A percentile compares a stretch with the other conserved stretches of the same genome.
phyloP scores from a whole-genome alignment of 768 basidiomycete genomes.

The Pholiota conissans region DNA sequence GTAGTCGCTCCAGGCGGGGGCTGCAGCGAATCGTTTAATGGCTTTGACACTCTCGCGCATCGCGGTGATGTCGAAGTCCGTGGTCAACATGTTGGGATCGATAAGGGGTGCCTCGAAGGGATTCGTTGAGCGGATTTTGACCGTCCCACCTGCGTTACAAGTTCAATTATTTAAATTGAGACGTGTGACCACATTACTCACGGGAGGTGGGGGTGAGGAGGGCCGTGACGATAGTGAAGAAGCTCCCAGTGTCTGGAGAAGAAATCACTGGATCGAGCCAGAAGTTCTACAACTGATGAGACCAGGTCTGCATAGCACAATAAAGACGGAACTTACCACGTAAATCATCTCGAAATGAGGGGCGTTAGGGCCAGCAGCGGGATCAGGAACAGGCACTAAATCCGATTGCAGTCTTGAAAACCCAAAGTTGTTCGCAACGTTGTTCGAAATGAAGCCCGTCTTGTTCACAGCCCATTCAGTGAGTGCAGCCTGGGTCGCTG shows the following conservation, averaged over 20 bases:
- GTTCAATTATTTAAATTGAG: no score
- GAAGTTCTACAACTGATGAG: slow-evolving; percentile 13
- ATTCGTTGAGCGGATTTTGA: slow-evolving; percentile 39
- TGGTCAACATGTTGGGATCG: slow-evolving; percentile 43
- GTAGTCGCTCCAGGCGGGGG: slow-evolving; percentile 25
- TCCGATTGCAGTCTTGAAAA: slow-evolving; percentile 31
- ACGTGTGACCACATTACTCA: slow-evolving; percentile 14
- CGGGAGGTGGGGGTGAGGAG: slow-evolving; percentile 36
- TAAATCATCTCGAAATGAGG: slow-evolving; percentile 30
- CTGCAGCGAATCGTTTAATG: slow-evolving; percentile 21
- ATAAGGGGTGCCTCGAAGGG: slow-evolving; percentile 49
- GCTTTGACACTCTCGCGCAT: slow-evolving; percentile 21
- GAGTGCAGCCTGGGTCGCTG: slow-evolving; percentile 20
- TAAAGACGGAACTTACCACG: slow-evolving; percentile 28
- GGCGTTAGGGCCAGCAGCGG: slow-evolving; percentile 15
- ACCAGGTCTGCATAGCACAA: not conserved
- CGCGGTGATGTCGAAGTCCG: slow-evolving; percentile 24
- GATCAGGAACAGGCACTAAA: slow-evolving; percentile 19
- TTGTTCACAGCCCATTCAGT: slow-evolving; percentile 21
- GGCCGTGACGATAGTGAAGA: slow-evolving; percentile 26
- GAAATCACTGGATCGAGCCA: slow-evolving; percentile 13
- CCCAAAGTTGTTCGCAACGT: slow-evolving; percentile 31
- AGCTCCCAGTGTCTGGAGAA: slow-evolving; percentile 27
- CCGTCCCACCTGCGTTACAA: slow-evolving; percentile 28
- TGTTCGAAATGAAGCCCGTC: slow-evolving; percentile 35